A percentile compares a stretch with the other conserved stretches of the same genome.
Evolutionary conservation across 257 asterid species (phyloP).

Genomic region (Mentha longifolia): DNA sequence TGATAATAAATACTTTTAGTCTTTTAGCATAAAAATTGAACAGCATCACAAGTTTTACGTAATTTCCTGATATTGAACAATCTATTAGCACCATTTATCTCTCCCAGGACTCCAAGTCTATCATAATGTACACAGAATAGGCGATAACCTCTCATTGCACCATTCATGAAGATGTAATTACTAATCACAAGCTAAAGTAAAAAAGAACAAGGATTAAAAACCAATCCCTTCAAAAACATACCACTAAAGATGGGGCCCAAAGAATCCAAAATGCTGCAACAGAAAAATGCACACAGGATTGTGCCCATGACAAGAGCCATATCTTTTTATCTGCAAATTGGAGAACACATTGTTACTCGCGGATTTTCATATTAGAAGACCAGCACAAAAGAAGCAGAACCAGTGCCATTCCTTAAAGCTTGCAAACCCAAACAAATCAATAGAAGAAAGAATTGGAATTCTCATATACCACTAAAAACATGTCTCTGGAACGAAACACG

Average conservation of each 20-base stretch:
- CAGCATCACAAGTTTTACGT: background rate
- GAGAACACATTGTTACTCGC: constrained; percentile 20
- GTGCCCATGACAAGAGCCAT: constrained; percentile 81
- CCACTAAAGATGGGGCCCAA: constrained; percentile 87
- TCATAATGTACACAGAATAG: constrained; percentile 1
- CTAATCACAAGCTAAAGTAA: constrained; percentile 1
- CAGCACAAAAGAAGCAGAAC: constrained; percentile 4
- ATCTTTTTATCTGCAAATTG: constrained; percentile 70
- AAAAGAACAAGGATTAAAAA: constrained; percentile 3
- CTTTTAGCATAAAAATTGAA: background rate
- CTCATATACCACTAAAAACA: constrained; percentile 58
- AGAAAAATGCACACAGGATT: constrained; percentile 69
- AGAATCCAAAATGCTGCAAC: constrained; percentile 80
- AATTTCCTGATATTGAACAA: constrained; percentile 22
- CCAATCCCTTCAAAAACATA: constrained; percentile 37
- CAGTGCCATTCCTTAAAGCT: background rate
- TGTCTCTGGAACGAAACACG: constrained; percentile 46
- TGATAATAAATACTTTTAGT: background rate
- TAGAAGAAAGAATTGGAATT: constrained; percentile 1
- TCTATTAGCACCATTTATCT: background rate
- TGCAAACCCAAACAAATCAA: background rate
- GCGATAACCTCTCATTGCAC: constrained; percentile 19
- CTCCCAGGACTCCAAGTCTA: constrained; percentile 19
- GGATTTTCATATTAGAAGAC: constrained; percentile 10
- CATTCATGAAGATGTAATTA: constrained; percentile 7